These are phyloP conservation scores for Coniochaeta sp. DNA, from an alignment of 2,329 filamentous ascomycete genomes.

Conservation along the genomic window DNA sequence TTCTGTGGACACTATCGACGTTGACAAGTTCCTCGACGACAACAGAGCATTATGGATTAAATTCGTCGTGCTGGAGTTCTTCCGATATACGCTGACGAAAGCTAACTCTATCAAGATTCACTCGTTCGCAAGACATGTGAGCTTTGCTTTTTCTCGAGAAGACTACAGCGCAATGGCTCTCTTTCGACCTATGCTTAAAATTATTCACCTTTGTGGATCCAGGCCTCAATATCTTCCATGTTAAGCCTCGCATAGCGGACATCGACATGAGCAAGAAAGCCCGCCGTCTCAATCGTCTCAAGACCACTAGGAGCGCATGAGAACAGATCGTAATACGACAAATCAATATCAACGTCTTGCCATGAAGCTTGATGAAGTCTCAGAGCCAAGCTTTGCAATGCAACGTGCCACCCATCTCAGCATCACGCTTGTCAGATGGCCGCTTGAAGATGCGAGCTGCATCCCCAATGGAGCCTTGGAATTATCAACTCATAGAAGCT, in stretches of 20 bases:
- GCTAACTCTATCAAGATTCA: background rate
- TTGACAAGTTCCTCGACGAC: background rate
- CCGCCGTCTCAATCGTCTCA: constrained; percentile 5
- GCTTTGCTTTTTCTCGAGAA: background rate
- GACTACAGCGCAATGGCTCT: constrained; percentile 2
- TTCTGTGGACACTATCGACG: background rate
- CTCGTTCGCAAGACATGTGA: background rate
- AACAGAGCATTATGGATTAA: background rate
- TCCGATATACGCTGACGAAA: background rate
- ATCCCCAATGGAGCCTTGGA: background rate
- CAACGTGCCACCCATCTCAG: background rate
- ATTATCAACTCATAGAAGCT: too few relatives aligned
- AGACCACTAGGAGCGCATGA: background rate
- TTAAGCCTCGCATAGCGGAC: constrained; percentile 10
- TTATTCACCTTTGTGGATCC: constrained; percentile 9
- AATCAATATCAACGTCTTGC: background rate
- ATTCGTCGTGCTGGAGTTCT: background rate
- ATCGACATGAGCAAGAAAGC: constrained; percentile 2
- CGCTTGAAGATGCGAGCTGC: background rate
- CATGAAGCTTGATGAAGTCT: constrained; percentile 5
- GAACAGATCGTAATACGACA: background rate
- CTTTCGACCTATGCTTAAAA: constrained; percentile 10
- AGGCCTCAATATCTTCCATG: constrained; percentile 15
- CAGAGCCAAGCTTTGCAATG: background rate
- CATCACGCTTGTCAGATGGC: background rate